These are phyloP conservation scores for Globisporangium ultimum DNA, from an alignment of 352 stramenopile species.

Conservation along the genomic window DNA sequence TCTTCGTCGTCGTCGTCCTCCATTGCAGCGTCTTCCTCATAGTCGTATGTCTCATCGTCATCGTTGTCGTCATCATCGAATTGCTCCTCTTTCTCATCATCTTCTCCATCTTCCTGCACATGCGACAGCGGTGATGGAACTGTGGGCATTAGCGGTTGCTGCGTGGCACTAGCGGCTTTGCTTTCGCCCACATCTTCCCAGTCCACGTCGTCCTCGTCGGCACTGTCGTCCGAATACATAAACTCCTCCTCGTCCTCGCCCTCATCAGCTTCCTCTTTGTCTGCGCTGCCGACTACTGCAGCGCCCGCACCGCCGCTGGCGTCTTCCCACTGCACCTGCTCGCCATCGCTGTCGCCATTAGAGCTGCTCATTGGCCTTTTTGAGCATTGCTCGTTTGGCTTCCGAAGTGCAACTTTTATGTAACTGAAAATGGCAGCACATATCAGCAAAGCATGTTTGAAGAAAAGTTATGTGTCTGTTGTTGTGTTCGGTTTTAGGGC, in stretches of 20 bases:
- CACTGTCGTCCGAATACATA: constrained; percentile 41
- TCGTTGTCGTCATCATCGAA: constrained; percentile 21
- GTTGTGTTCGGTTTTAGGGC: not conserved
- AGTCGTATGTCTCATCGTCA: constrained; percentile 6
- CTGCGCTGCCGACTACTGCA: no score
- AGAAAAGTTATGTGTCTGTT: not conserved
- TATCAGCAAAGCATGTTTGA: not conserved
- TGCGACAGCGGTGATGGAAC: not conserved
- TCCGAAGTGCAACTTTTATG: not conserved
- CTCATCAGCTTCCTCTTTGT: not conserved
- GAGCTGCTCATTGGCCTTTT: not conserved
- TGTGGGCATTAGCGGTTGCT: not conserved
- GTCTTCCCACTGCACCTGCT: constrained; percentile 3
- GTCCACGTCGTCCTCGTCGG: constrained; percentile 52
- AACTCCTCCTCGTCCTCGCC: constrained; percentile 51
- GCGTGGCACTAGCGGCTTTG: not conserved
- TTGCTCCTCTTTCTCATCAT: constrained; percentile 5
- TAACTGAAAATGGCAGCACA: not conserved
- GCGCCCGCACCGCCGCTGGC: not conserved
- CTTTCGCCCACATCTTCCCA: constrained; percentile 51
- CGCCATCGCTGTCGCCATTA: not conserved
- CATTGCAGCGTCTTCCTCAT: constrained; percentile 8
- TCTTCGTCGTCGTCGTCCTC: constrained; percentile 7
- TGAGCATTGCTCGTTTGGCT: not conserved
- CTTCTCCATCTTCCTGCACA: not conserved